phyloP scores from a whole-genome alignment of 139 green algal genomes.

The Picochlorum sp. region DNA sequence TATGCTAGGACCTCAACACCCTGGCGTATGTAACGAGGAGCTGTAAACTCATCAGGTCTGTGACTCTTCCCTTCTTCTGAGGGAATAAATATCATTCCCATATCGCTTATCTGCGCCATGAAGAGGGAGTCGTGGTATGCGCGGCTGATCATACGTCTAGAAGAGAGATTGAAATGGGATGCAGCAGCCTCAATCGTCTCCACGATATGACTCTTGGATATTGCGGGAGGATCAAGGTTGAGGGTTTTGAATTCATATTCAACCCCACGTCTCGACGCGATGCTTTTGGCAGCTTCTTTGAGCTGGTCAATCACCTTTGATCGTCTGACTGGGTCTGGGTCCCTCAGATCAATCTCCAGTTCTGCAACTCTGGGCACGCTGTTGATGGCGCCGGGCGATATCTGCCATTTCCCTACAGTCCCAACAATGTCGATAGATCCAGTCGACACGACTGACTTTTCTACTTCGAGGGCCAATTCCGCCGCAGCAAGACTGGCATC shows the following conservation, averaged over 20 bases:
- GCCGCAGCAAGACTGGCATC: slow-evolving; percentile 81
- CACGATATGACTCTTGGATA: slow-evolving; percentile 48
- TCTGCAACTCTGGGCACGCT: slow-evolving; percentile 63
- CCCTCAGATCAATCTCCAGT: slow-evolving; percentile 55
- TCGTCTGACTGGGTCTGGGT: slow-evolving; percentile 66
- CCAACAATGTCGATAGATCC: slow-evolving; percentile 70
- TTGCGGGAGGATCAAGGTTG: slow-evolving; percentile 85
- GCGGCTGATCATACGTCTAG: slow-evolving; percentile 73
- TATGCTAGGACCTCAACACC: slow-evolving; percentile 37
- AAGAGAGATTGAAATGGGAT: slow-evolving; percentile 41
- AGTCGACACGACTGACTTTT: slow-evolving; percentile 16
- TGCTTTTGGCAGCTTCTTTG: slow-evolving; percentile 28
- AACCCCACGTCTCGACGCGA: slow-evolving; percentile 54
- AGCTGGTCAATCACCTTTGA: slow-evolving; percentile 61
- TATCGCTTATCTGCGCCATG: slow-evolving; percentile 82
- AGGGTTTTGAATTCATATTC: slow-evolving; percentile 36
- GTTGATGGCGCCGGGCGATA: slow-evolving; percentile 85
- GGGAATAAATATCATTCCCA: slow-evolving; percentile 96
- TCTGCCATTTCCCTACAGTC: slow-evolving; percentile 64
- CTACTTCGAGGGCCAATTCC: slow-evolving; percentile 81
- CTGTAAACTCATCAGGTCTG: slow-evolving; percentile 82
- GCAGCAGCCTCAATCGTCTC: slow-evolving; percentile 43
- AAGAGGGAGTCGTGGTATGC: slow-evolving; percentile 97
- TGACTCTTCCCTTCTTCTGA: slow-evolving; percentile 78
- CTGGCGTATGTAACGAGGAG: slow-evolving; percentile 21